phyloP scores from a whole-genome alignment of 495 filamentous ascomycete genomes.

The Glonium stellatum region DNA sequence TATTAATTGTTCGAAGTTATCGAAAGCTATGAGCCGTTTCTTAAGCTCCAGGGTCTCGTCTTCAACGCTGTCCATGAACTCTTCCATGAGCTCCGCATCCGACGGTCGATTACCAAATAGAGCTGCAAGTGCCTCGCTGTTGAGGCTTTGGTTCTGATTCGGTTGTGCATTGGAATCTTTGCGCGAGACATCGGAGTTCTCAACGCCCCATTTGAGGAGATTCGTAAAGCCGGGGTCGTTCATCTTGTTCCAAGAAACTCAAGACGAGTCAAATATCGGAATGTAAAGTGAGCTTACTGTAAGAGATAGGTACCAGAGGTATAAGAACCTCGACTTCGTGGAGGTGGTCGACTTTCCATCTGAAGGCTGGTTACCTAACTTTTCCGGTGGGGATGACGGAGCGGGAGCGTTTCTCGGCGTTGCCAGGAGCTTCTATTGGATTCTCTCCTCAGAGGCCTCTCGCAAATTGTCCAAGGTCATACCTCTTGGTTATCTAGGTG shows the following conservation, averaged over 20 bases:
- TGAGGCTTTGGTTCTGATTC: constrained; percentile 45
- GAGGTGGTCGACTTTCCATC: background rate
- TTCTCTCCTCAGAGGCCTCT: background rate
- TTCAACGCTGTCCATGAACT: constrained; percentile 66
- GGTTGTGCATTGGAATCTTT: constrained; percentile 32
- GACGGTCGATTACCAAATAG: constrained; percentile 68
- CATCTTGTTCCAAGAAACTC: constrained; percentile 18
- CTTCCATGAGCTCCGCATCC: constrained; percentile 85
- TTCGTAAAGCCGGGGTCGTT: constrained; percentile 59
- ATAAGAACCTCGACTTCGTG: too few species aligned
- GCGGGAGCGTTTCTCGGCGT: background rate
- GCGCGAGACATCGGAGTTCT: constrained; percentile 55
- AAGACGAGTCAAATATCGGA: background rate
- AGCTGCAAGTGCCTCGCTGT: constrained; percentile 57
- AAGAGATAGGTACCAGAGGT: background rate
- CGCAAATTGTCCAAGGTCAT: background rate
- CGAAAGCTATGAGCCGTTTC: constrained; percentile 79
- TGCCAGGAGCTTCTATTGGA: background rate
- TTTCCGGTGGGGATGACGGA: background rate
- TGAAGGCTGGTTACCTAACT: background rate
- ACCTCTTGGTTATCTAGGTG: background rate
- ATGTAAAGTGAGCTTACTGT: background rate
- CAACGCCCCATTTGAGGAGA: constrained; percentile 90
- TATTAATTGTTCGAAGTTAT: constrained; percentile 91
- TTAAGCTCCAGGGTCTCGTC: constrained; percentile 50